Percentiles rank a stretch among this genome's conserved stretches.
Conservation (phyloP, 106 monocot genomes). For the Dendrobium huoshanense region DNA sequence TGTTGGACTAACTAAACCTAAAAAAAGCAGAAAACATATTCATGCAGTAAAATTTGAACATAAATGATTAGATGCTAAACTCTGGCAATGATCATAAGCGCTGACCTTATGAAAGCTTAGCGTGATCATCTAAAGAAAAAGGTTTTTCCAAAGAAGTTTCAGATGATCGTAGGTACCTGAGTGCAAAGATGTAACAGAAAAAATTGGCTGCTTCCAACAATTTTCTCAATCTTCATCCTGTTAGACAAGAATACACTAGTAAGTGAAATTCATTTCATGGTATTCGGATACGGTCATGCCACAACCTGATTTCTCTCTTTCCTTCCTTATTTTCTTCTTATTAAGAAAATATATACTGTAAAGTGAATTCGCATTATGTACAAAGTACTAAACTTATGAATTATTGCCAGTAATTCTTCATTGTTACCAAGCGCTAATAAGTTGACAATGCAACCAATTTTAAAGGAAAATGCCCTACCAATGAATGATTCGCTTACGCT, state of each 20-base stretch:
- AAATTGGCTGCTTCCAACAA: constrained; percentile 52
- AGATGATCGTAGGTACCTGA: constrained; percentile 42
- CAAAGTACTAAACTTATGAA: neutral
- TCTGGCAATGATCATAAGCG: neutral
- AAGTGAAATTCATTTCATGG: neutral
- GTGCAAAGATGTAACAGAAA: constrained; percentile 91
- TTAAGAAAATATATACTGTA: neutral
- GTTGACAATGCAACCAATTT: neutral
- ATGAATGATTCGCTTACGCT: constrained; percentile 78
- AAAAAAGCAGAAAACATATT: neutral
- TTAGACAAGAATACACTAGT: neutral
- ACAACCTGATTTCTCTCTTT: neutral
- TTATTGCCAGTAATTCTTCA: neutral
- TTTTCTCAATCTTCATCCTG: constrained; percentile 87
- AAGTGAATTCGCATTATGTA: no score
- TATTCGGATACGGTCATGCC: neutral
- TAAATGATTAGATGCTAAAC: neutral
- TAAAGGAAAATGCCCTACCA: constrained; percentile 37
- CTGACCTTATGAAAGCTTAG: neutral
- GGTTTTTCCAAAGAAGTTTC: neutral
- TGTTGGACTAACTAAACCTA: neutral
- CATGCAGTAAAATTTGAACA: neutral
- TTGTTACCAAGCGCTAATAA: neutral
- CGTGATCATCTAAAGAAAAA: neutral
- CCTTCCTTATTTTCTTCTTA: neutral